These are phyloP conservation scores for Parastagonospora nodorum DNA, from an alignment of 2,329 filamentous ascomycete species.

Conservation along the genomic window DNA sequence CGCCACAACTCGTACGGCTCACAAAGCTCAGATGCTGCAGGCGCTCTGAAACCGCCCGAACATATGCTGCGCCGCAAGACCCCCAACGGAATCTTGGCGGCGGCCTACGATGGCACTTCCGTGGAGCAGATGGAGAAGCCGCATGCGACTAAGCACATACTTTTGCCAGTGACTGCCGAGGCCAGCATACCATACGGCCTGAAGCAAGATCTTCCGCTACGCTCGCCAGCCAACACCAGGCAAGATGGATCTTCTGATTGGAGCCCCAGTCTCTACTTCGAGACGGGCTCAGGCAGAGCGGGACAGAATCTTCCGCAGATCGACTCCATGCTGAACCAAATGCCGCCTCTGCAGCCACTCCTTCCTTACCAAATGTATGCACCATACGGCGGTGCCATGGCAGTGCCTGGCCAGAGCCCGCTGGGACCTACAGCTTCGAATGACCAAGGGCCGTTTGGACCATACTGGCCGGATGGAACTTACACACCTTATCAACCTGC, in stretches of 20 bases:
- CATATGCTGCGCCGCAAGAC: constrained; percentile 89
- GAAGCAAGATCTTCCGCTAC: constrained; percentile 45
- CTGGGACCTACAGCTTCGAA: constrained; percentile 49
- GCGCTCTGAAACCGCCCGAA: constrained; percentile 56
- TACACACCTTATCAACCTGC: constrained; percentile 49
- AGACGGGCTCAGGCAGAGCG: constrained; percentile 39
- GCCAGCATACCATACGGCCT: constrained; percentile 38
- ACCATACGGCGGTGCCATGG: constrained; percentile 38
- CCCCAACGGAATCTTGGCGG: constrained; percentile 88
- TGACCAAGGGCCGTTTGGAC: constrained; percentile 47
- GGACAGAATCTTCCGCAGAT: constrained; percentile 57
- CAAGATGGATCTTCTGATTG: constrained; percentile 35
- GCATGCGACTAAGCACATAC: constrained; percentile 81
- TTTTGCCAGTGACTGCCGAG: constrained; percentile 66
- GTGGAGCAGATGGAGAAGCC: constrained; percentile 74
- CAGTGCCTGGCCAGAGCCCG: constrained; percentile 39
- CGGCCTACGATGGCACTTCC: constrained; percentile 85
- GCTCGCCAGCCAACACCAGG: constrained; percentile 31
- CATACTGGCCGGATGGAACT: constrained; percentile 50
- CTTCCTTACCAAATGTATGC: constrained; percentile 58
- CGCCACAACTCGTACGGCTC: constrained; percentile 44
- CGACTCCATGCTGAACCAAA: constrained; percentile 66
- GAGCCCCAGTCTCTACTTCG: constrained; percentile 44
- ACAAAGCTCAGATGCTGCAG: constrained; percentile 30
- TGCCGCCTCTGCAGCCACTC: constrained; percentile 59